Conservation (phyloP, 495 filamentous ascomycete genomes). For the Podospora anserina region DNA sequence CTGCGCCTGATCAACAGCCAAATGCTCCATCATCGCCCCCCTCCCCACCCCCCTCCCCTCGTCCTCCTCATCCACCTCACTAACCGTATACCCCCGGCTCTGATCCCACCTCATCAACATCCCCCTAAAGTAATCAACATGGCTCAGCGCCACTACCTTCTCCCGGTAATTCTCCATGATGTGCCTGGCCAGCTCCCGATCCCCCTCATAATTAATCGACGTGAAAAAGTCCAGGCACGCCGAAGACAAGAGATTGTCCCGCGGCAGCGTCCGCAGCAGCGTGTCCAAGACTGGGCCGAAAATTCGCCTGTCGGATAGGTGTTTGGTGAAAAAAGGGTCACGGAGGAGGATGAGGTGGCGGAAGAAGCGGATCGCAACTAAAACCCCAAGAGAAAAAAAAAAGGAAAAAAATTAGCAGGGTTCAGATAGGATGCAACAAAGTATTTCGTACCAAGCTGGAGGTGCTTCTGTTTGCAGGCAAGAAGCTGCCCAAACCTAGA, state of each 20-base stretch:
- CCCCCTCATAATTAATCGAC: constrained; percentile 79
- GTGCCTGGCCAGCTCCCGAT: constrained; percentile 78
- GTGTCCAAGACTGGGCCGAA: constrained; percentile 88
- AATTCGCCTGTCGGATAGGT: constrained; percentile 78
- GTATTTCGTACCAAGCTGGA: constrained; percentile 73
- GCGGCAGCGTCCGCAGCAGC: constrained; percentile 83
- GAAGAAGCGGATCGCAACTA: constrained; percentile 93
- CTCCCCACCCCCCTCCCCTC: constrained; percentile 61
- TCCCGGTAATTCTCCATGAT: constrained; percentile 87
- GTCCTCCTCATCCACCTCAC: constrained; percentile 54
- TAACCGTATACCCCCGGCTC: constrained; percentile 60
- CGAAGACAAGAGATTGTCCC: constrained; percentile 93
- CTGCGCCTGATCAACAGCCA: constrained; percentile 70
- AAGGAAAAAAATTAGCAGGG: constrained; percentile 12
- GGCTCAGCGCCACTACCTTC: constrained; percentile 70
- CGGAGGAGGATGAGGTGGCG: constrained; percentile 79
- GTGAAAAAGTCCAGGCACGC: constrained; percentile 96
- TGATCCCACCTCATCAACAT: constrained; percentile 80
- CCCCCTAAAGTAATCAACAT: constrained; percentile 80
- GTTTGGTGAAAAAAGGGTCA: constrained; percentile 88
- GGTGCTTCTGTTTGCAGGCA: constrained; percentile 80
- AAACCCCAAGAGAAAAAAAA: constrained; percentile 21
- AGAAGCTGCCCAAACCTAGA: constrained; percentile 81
- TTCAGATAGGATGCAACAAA: neutral
- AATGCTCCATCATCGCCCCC: constrained; percentile 60